Evolutionary conservation across 257 asterid species (phyloP).

Genomic region (Przewalskia tangutica): DNA sequence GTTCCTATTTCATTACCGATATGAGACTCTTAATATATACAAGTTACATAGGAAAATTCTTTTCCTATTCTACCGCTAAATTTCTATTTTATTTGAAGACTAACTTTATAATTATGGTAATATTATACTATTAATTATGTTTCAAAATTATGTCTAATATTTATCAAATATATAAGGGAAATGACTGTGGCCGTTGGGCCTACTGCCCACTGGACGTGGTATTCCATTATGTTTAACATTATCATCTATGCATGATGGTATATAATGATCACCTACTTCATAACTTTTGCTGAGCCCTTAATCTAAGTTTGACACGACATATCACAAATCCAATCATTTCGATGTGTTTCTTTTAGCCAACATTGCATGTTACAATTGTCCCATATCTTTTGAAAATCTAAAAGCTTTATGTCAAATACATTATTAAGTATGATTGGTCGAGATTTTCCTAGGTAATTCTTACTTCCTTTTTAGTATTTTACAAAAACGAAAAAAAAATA

Average conservation of each 20-base stretch:
- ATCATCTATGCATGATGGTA: not conserved
- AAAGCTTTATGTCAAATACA: not conserved
- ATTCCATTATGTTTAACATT: no score
- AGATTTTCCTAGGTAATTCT: not conserved
- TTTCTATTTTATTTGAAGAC: no score
- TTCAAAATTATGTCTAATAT: no score
- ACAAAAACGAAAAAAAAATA: not conserved
- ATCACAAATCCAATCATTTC: slow-evolving; percentile 4
- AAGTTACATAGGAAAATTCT: no score
- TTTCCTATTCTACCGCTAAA: no score
- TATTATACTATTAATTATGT: no score
- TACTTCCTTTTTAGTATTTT: not conserved
- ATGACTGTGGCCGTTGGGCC: no score
- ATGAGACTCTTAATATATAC: no score
- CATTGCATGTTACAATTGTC: slow-evolving; percentile 18
- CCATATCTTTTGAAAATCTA: not conserved
- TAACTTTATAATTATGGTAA: no score
- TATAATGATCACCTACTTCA: not conserved
- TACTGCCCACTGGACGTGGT: no score
- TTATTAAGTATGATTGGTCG: not conserved
- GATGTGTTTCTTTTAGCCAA: slow-evolving; percentile 3
- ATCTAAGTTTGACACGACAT: not conserved
- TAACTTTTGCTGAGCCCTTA: slow-evolving; percentile 1
- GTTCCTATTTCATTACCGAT: no score
- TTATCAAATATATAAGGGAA: no score